Evolutionary conservation across 139 green algal species (phyloP).

Genomic region (Chlamydomonas sphaeroides): DNA sequence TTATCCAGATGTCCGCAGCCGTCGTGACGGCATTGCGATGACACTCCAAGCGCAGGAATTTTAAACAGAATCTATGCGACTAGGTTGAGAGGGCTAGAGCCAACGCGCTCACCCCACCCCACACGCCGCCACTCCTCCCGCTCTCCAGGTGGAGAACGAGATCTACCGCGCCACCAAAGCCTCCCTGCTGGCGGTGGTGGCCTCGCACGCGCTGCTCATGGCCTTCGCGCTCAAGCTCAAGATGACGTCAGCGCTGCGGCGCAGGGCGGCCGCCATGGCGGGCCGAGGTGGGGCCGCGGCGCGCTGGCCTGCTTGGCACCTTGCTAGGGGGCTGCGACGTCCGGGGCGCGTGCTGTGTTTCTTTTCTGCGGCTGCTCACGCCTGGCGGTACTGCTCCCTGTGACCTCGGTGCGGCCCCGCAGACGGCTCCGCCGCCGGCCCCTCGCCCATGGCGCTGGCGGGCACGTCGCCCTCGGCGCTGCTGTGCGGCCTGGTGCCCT

Average conservation of each 20-base stretch:
- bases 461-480: slow-evolving; percentile 47
- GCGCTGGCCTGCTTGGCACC: no score
- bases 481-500: slow-evolving; percentile 61
- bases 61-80: no score
- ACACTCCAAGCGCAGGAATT: no score
- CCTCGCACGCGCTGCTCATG: slow-evolving; percentile 84
- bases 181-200: slow-evolving; percentile 81
- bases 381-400: no score
- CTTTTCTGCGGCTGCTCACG: no score
- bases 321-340: no score
- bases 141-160: slow-evolving; percentile 62
- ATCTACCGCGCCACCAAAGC: slow-evolving; percentile 63
- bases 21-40: no score
- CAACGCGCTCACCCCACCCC: no score
- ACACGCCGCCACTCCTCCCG: not conserved
- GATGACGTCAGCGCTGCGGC: slow-evolving; percentile 64
- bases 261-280: not conserved
- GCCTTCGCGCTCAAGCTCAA: slow-evolving; percentile 93
- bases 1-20: no score
- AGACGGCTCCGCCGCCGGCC: not conserved
- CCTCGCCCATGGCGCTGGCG: not conserved
- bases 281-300: not conserved
- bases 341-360: no score
- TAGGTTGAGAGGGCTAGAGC: no score
- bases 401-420: no score